These are phyloP conservation scores for Akanthomyces lecanii DNA, from an alignment of 2,329 filamentous ascomycete genomes.

Conservation along the genomic window DNA sequence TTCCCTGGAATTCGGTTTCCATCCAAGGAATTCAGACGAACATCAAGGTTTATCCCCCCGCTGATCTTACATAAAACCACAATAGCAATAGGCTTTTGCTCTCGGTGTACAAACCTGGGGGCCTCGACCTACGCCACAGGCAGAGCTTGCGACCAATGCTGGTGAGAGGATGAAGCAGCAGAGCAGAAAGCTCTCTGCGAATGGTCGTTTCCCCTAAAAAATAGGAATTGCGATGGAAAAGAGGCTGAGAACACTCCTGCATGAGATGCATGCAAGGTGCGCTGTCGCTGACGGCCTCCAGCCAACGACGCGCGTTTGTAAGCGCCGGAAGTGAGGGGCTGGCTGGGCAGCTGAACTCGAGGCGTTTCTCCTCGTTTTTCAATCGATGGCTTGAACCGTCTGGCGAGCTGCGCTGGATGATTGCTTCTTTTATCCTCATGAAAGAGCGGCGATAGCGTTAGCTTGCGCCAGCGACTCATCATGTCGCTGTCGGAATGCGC, in stretches of 20 bases:
- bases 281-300: neutral
- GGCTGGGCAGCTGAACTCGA: neutral
- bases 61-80: neutral
- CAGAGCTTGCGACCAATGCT: neutral
- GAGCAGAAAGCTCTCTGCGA: neutral
- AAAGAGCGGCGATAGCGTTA: neutral
- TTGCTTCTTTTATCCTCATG: neutral
- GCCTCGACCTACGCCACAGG: neutral
- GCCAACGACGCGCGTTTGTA: slow-evolving; percentile 9
- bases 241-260: neutral
- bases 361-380: neutral
- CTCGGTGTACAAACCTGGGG: too few relatives aligned
- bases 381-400: too few relatives aligned
- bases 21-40: neutral
- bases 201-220: neutral
- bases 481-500: neutral
- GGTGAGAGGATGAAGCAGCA: neutral
- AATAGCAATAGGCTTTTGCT: neutral
- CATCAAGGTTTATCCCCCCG: neutral
- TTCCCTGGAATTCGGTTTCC: neutral
- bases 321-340: slow-evolving; percentile 9
- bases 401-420: neutral
- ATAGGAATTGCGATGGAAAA: too few relatives aligned
- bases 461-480: neutral
- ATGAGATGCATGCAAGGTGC: neutral